Conservation (phyloP, 2,329 filamentous ascomycete genomes). For the Cytospora leucostoma region DNA sequence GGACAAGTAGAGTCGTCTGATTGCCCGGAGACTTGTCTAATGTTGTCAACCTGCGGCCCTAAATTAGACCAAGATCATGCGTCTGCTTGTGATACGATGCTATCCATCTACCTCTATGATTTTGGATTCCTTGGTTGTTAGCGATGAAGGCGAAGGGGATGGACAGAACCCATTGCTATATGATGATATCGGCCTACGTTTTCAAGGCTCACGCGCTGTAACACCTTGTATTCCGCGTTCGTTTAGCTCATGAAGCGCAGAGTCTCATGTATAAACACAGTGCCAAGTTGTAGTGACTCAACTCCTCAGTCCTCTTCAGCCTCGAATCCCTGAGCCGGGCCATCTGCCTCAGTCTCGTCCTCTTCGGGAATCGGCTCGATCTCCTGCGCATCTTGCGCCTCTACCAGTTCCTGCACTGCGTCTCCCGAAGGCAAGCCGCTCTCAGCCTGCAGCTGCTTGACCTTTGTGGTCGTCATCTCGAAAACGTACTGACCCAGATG, state of each 20-base stretch:
- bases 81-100: background rate
- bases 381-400: constrained; percentile 29
- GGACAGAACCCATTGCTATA: background rate
- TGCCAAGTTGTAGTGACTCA: constrained; percentile 4
- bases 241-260: background rate
- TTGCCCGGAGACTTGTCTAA: background rate
- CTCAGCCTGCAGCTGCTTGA: constrained; percentile 51
- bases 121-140: background rate
- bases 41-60: constrained; percentile 2
- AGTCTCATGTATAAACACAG: background rate
- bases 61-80: constrained; percentile 7
- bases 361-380: constrained; percentile 37
- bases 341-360: constrained; percentile 33
- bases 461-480: constrained; percentile 79
- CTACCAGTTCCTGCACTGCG: constrained; percentile 31
- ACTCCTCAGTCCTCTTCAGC: constrained; percentile 33
- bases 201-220: background rate
- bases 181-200: background rate
- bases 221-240: background rate
- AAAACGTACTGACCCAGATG: constrained; percentile 95
- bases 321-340: constrained; percentile 35
- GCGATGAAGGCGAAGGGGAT: background rate
- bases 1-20: background rate
- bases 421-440: constrained; percentile 36
- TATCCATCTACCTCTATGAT: background rate